These are phyloP conservation scores for Podila minutissima DNA, from an alignment of 192 early-diverging fungal genomes.

Conservation along the genomic window DNA sequence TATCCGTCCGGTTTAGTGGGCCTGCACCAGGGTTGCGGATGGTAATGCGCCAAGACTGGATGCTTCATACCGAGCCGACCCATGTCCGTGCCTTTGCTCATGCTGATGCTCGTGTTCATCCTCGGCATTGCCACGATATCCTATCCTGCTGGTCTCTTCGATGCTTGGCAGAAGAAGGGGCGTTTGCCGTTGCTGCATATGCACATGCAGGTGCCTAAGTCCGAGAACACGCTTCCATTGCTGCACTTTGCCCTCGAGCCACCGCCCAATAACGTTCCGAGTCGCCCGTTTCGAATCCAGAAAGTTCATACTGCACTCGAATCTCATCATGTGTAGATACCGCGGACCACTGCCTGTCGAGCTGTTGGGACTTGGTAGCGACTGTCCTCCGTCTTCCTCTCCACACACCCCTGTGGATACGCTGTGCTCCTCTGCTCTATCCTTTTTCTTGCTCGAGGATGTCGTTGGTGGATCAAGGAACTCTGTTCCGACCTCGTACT, in stretches of 20 bases:
- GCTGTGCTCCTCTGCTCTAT: not conserved
- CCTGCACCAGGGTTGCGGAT: not conserved
- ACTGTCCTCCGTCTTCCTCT: no score
- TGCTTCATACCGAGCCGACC: not conserved
- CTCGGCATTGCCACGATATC: not conserved
- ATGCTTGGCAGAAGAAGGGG: not conserved
- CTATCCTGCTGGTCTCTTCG: not conserved
- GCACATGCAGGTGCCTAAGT: not conserved
- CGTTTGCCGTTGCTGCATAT: not conserved
- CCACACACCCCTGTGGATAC: no score
- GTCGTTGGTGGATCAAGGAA: not conserved
- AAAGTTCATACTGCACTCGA: constrained; percentile 54
- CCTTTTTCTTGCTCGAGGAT: not conserved
- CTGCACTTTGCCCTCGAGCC: constrained; percentile 45
- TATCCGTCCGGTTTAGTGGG: not conserved
- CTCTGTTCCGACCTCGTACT: constrained; percentile 21
- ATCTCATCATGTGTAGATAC: constrained; percentile 14
- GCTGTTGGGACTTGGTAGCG: not conserved
- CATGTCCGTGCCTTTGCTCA: not conserved
- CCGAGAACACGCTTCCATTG: constrained; percentile 39
- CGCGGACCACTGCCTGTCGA: constrained; percentile 16
- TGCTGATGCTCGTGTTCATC: constrained; percentile 9
- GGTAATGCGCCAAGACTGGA: not conserved
- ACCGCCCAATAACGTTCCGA: constrained; percentile 36
- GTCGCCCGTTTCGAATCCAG: constrained; percentile 44